Evolutionary conservation across 768 basidiomycete genomes (phyloP).

Genomic region (Suillus spraguei): DNA sequence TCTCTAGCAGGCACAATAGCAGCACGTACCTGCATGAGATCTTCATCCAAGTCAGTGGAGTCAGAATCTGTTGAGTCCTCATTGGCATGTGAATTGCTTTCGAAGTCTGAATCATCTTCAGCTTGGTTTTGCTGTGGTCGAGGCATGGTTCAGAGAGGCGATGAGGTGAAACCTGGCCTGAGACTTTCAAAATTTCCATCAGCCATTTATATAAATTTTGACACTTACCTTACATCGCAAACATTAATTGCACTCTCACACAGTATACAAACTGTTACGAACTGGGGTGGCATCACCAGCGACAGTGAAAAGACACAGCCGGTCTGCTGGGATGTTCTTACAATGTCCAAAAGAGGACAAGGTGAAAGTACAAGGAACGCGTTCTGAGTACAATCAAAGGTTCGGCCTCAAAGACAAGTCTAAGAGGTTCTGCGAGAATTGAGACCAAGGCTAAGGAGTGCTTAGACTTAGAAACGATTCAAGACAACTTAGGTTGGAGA

Average conservation of each 20-base stretch:
- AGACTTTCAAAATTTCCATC: background rate
- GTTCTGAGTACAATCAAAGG: too few species aligned
- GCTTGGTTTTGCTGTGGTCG: background rate
- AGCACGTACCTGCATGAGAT: background rate
- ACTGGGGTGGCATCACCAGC: too few species aligned
- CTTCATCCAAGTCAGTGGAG: background rate
- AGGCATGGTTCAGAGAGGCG: background rate
- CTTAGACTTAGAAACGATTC: too few species aligned
- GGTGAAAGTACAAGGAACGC: too few species aligned
- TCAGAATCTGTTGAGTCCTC: background rate
- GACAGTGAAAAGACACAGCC: too few species aligned
- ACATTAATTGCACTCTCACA: background rate
- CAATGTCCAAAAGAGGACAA: too few species aligned
- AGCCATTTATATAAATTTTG: background rate
- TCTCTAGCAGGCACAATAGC: background rate
- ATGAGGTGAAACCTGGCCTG: background rate
- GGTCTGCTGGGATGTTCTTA: too few species aligned
- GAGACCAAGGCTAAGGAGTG: too few species aligned
- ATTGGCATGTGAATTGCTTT: background rate
- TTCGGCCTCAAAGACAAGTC: too few species aligned
- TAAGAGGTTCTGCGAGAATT: too few species aligned
- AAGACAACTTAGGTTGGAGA: too few species aligned
- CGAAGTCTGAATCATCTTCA: background rate
- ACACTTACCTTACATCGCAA: background rate
- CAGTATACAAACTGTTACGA: too few species aligned